phyloP scores from a whole-genome alignment of 495 filamentous ascomycete genomes.

The Cryomyces antarcticus region DNA sequence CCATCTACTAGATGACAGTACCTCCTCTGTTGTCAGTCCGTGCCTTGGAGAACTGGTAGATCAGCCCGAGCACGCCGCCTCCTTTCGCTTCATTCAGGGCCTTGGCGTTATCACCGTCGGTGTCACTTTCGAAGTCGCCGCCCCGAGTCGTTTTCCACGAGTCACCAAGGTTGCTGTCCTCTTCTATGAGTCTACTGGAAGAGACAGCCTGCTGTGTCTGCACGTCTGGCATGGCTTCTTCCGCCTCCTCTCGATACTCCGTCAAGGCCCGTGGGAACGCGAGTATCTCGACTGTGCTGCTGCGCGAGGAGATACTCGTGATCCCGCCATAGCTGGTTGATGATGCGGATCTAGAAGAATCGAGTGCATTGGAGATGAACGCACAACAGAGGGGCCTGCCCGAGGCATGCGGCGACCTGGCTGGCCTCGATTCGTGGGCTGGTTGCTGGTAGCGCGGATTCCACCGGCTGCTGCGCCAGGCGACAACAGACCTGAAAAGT shows the following conservation, averaged over 20 bases:
- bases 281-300: slow-evolving; percentile 19
- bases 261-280: slow-evolving; percentile 14
- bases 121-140: slow-evolving; percentile 23
- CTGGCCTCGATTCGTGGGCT: slow-evolving; percentile 8
- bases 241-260: slow-evolving; percentile 22
- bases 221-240: slow-evolving; percentile 16
- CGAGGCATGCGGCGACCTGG: slow-evolving; percentile 14
- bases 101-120: slow-evolving; percentile 1
- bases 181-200: slow-evolving; percentile 23
- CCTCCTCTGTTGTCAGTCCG: too few relatives aligned
- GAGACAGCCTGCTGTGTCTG: slow-evolving; percentile 11
- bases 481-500: slow-evolving; percentile 50
- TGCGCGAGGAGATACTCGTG: slow-evolving; percentile 24
- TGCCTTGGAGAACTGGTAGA: slow-evolving; percentile 48
- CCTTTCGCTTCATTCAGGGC: slow-evolving; percentile 12
- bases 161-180: slow-evolving; percentile 39
- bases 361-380: slow-evolving; percentile 40
- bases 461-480: slow-evolving; percentile 10
- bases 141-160: slow-evolving; percentile 41
- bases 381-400: slow-evolving; percentile 15
- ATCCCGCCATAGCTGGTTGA: slow-evolving; percentile 41
- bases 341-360: slow-evolving; percentile 75
- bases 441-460: too few relatives aligned
- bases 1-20: too few relatives aligned
- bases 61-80: slow-evolving; percentile 60